phyloP scores from a whole-genome alignment of 1,284 basidiomycete genomes.

The Butyriboletus regius region DNA sequence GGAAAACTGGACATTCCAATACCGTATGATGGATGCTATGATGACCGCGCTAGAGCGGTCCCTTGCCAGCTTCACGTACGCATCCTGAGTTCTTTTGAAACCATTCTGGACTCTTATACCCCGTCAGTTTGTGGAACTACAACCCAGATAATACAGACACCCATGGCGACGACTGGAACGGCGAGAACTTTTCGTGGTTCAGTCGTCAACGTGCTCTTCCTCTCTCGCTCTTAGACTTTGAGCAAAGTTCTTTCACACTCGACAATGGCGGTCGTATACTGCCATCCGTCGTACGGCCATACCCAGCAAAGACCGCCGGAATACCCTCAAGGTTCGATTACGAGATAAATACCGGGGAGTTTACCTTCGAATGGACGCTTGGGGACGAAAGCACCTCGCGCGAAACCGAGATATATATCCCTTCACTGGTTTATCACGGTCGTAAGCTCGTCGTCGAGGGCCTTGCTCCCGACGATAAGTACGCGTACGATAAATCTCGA shows the following conservation, averaged over 20 bases:
- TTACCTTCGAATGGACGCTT: conserved; percentile 55
- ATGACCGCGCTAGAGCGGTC: conserved; percentile 68
- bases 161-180: conserved; percentile 88
- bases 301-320: conserved; percentile 71
- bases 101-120: not conserved
- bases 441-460: conserved; percentile 54
- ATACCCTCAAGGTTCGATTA: conserved; percentile 62
- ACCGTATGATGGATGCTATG: conserved; percentile 83
- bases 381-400: conserved; percentile 37
- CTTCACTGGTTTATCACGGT: conserved; percentile 52
- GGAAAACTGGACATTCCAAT: conserved; percentile 75
- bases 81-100: conserved; percentile 11
- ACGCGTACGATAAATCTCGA: conserved; percentile 48
- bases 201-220: conserved; percentile 55
- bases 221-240: conserved; percentile 43
- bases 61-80: conserved; percentile 75
- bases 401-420: conserved; percentile 77
- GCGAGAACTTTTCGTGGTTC: conserved; percentile 93
- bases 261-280: conserved; percentile 80
- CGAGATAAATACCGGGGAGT: conserved; percentile 61
- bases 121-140: conserved; percentile 81
- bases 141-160: conserved; percentile 79
- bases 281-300: conserved; percentile 69
- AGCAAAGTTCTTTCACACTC: conserved; percentile 54
- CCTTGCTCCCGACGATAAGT: conserved; percentile 42